Percentiles rank a stretch among this genome's conserved stretches.
phyloP scores from a whole-genome alignment of 1,284 basidiomycete genomes.

The Heimioporus retisporus region DNA sequence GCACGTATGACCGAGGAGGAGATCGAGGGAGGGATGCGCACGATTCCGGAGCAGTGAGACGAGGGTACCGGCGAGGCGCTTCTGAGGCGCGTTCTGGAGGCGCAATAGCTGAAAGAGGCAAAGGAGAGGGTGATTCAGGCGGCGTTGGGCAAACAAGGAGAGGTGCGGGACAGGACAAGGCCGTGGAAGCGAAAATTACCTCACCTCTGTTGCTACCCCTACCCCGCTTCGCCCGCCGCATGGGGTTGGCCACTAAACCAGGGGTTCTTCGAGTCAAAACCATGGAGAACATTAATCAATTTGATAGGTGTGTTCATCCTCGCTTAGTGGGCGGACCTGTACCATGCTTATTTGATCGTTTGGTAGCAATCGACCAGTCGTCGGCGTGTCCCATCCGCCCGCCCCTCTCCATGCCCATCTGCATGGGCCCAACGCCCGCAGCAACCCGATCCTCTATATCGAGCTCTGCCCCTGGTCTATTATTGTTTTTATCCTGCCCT shows the following conservation, averaged over 20 bases:
- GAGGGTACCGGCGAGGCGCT: slow-evolving; percentile 54
- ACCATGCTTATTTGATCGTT: too few species aligned
- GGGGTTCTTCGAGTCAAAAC: slow-evolving; percentile 43
- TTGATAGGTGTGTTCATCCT: slow-evolving; percentile 20
- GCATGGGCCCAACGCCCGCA: too few species aligned
- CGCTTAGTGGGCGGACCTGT: neutral
- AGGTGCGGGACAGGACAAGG: too few species aligned
- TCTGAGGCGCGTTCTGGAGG: slow-evolving; percentile 55
- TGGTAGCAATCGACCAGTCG: too few species aligned
- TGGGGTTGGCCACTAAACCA: slow-evolving; percentile 31
- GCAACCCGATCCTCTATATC: too few species aligned
- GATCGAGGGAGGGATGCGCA: slow-evolving; percentile 54
- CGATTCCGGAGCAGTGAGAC: slow-evolving; percentile 67
- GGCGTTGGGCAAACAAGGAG: slow-evolving; percentile 7
- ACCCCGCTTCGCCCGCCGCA: slow-evolving; percentile 19
- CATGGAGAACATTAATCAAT: slow-evolving; percentile 37
- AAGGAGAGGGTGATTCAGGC: slow-evolving; percentile 5
- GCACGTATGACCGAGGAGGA: slow-evolving; percentile 57
- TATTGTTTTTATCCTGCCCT: too few species aligned
- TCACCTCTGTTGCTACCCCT: slow-evolving; percentile 21
- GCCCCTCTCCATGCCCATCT: too few species aligned
- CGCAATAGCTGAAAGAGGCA: slow-evolving; percentile 41
- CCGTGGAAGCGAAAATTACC: too few species aligned
- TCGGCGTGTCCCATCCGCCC: too few species aligned
- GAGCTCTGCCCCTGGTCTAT: too few species aligned